These are phyloP conservation scores for Capronia epimyces DNA, from an alignment of 2,329 filamentous ascomycete species.

Conservation along the genomic window DNA sequence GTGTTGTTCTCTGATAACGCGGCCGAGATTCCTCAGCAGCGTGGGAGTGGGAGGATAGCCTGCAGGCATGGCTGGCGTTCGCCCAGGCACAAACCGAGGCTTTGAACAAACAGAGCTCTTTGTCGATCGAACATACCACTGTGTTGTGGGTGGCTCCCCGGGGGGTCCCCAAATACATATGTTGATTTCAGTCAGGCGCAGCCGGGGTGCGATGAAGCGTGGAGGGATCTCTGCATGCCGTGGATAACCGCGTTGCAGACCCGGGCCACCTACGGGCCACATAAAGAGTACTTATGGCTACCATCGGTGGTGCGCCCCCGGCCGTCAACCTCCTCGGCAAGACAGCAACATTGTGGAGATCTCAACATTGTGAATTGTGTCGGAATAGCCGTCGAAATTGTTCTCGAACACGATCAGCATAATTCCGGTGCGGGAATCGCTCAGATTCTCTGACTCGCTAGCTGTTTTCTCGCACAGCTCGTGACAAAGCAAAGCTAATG, in stretches of 20 bases:
- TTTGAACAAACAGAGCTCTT: background rate
- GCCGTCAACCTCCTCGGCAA: too few relatives aligned
- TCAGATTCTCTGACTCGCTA: too few relatives aligned
- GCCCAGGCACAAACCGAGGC: background rate
- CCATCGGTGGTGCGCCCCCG: background rate
- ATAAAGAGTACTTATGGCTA: background rate
- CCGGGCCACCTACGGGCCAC: background rate
- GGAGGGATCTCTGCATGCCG: background rate
- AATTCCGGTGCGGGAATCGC: too few relatives aligned
- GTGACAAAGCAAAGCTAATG: too few relatives aligned
- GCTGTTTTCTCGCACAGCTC: too few relatives aligned
- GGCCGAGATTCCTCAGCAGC: slow-evolving; percentile 17
- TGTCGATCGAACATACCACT: too few relatives aligned
- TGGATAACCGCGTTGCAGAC: slow-evolving; percentile 1
- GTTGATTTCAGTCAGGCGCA: background rate
- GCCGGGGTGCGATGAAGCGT: background rate
- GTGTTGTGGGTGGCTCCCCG: too few relatives aligned
- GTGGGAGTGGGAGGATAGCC: slow-evolving; percentile 13
- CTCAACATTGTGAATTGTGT: too few relatives aligned
- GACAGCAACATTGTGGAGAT: too few relatives aligned
- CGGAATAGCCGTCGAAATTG: too few relatives aligned
- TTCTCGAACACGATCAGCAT: too few relatives aligned
- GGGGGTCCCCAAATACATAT: background rate
- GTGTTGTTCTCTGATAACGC: slow-evolving; percentile 14
- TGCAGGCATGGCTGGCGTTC: slow-evolving; percentile 11